Conservation (phyloP, 2,329 filamentous ascomycete species). For the Eutypa lata region DNA sequence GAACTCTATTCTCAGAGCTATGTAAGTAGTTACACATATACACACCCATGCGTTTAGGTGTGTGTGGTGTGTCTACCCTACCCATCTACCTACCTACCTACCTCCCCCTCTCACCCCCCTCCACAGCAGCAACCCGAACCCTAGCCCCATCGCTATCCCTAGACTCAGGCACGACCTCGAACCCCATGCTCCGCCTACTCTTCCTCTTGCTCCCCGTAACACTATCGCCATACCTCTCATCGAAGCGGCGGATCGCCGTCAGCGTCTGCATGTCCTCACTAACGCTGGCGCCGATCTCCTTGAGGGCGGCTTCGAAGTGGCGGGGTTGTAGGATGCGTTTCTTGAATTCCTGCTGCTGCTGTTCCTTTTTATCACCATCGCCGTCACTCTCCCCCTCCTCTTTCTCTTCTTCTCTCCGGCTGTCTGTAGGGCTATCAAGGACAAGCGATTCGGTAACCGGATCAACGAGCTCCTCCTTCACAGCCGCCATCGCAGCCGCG, state of each 20-base stretch:
- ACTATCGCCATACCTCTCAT: conserved; percentile 88
- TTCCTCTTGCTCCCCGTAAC: conserved; percentile 57
- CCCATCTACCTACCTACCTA: neutral
- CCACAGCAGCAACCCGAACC: conserved; percentile 24
- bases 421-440: no score
- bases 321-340: conserved; percentile 60
- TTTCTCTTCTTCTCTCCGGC: no score
- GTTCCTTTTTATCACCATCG: conserved; percentile 16
- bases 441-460: neutral
- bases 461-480: conserved; percentile 64
- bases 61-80: no score
- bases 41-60: no score
- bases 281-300: conserved; percentile 88
- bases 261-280: conserved; percentile 90
- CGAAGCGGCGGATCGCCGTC: conserved; percentile 86
- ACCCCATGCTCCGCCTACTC: conserved; percentile 55
- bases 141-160: conserved; percentile 43
- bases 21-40: no score
- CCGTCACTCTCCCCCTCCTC: no score
- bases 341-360: conserved; percentile 52
- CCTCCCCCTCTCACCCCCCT: neutral
- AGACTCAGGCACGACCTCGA: conserved; percentile 44
- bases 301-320: conserved; percentile 83
- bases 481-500: conserved; percentile 73
- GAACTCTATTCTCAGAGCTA: no score